A percentile compares a stretch with the other conserved stretches of the same genome.
phyloP scores from a whole-genome alignment of 768 basidiomycete species.

The Agrocybe chaxingu region DNA sequence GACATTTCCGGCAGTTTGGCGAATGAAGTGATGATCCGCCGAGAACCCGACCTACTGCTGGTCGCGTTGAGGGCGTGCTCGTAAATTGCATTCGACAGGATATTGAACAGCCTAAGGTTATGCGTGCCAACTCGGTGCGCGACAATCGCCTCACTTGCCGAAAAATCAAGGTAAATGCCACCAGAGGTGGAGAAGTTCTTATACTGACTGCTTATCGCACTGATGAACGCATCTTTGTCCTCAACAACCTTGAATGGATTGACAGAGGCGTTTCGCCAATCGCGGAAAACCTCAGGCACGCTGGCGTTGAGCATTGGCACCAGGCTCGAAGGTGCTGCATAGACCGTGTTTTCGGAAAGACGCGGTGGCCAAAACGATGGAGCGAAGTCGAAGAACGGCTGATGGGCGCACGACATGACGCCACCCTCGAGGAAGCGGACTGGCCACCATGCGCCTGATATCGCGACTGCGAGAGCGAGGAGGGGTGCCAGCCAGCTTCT shows the following conservation, averaged over 20 bases:
- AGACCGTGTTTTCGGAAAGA: neutral
- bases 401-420: slow-evolving; percentile 51
- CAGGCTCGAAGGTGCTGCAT: slow-evolving; percentile 5
- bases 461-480: slow-evolving; percentile 49
- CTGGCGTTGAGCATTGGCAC: slow-evolving; percentile 1
- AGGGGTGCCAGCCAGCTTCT: slow-evolving; percentile 68
- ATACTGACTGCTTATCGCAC: neutral
- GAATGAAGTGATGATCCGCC: slow-evolving; percentile 54
- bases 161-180: slow-evolving; percentile 12
- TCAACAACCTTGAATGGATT: slow-evolving; percentile 5
- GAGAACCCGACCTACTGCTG: slow-evolving; percentile 30
- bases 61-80: slow-evolving; percentile 55
- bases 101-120: slow-evolving; percentile 59
- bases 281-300: slow-evolving; percentile 8
- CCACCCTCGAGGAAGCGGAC: slow-evolving; percentile 56
- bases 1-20: slow-evolving; percentile 50
- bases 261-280: neutral
- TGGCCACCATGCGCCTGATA: slow-evolving; percentile 66
- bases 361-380: slow-evolving; percentile 16
- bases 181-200: slow-evolving; percentile 2
- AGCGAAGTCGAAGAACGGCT: slow-evolving; percentile 48
- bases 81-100: slow-evolving; percentile 65
- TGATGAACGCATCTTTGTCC: slow-evolving; percentile 4
- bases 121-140: neutral
- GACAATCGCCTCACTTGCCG: slow-evolving; percentile 8